Evolutionary conservation across 495 filamentous ascomycete species (phyloP).

Genomic region (Hyaloscypha variabilis): DNA sequence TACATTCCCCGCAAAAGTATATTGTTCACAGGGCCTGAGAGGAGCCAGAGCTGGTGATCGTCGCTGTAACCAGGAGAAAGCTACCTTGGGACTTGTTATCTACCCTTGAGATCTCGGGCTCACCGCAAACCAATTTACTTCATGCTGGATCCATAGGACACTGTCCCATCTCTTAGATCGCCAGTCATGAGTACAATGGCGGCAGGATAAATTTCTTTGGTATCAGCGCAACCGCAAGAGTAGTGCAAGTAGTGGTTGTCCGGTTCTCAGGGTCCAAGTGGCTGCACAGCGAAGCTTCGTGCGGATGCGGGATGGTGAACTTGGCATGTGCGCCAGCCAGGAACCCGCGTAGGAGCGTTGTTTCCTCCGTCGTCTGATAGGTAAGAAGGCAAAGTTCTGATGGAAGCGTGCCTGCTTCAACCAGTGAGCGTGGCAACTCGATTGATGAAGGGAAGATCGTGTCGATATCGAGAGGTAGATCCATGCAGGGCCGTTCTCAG

Average conservation of each 20-base stretch:
- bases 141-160: background rate
- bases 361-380: background rate
- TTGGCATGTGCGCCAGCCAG: conserved; percentile 10
- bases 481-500: no score
- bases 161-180: background rate
- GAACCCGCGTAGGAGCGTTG: background rate
- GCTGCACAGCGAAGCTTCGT: no score
- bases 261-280: conserved; percentile 11
- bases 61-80: conserved; percentile 3
- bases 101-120: background rate
- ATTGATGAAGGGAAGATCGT: background rate
- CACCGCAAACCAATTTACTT: background rate
- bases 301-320: background rate
- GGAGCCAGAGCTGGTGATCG: conserved; percentile 6
- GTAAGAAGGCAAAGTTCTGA: background rate
- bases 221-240: background rate
- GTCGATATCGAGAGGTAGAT: background rate
- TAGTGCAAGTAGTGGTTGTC: background rate
- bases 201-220: conserved; percentile 6
- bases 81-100: background rate
- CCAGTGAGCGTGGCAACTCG: background rate
- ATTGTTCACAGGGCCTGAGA: background rate
- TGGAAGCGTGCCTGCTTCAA: background rate
- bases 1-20: background rate
- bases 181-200: background rate